phyloP scores from a whole-genome alignment of 345 rosid genomes.

The Murraya koenigii region DNA sequence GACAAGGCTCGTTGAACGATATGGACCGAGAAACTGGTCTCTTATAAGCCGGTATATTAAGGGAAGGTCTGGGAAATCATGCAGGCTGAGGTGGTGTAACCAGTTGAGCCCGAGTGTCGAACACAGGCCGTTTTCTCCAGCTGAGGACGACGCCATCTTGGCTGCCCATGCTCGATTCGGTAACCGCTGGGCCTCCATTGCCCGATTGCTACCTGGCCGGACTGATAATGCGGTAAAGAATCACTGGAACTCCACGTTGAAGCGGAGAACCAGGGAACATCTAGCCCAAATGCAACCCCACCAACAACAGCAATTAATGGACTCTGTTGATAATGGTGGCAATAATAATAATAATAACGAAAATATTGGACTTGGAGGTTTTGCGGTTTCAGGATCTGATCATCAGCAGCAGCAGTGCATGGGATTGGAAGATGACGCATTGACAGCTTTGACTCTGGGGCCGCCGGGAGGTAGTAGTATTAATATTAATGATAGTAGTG shows the following conservation, averaged over 20 bases:
- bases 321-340: neutral
- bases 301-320: slow-evolving; percentile 5
- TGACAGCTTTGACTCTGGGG: slow-evolving; percentile 67
- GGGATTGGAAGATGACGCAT: slow-evolving; percentile 43
- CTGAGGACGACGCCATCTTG: slow-evolving; percentile 53
- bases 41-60: slow-evolving; percentile 48
- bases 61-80: slow-evolving; percentile 61
- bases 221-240: slow-evolving; percentile 67
- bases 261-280: slow-evolving; percentile 40
- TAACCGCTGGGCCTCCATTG: slow-evolving; percentile 67
- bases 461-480: slow-evolving; percentile 49
- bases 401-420: neutral
- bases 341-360: too few species aligned
- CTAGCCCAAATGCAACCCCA: slow-evolving; percentile 8
- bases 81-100: slow-evolving; percentile 57
- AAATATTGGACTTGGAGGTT: neutral
- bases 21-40: slow-evolving; percentile 61
- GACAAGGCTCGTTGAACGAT: slow-evolving; percentile 48
- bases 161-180: slow-evolving; percentile 56
- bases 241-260: slow-evolving; percentile 64
- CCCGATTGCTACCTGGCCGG: slow-evolving; percentile 53
- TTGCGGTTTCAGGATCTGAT: slow-evolving; percentile 9
- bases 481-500: neutral
- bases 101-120: slow-evolving; percentile 55
- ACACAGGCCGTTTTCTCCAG: slow-evolving; percentile 56